phyloP scores from a whole-genome alignment of 371 early-diverging fungal species.

The Coemansia sp. region DNA sequence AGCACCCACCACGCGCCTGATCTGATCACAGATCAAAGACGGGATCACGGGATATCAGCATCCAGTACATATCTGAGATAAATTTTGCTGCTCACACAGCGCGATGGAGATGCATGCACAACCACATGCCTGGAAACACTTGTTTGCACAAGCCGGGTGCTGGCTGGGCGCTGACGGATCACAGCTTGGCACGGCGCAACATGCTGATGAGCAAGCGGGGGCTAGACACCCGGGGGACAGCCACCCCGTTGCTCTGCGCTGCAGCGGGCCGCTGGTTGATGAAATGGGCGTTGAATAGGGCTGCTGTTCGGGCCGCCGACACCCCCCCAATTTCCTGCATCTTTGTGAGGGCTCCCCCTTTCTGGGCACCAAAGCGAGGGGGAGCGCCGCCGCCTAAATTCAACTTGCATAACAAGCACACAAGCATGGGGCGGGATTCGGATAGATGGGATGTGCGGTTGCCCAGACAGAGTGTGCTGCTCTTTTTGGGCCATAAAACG shows the following conservation, averaged over 20 bases:
- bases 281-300: neutral
- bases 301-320: neutral
- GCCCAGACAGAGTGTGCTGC: too few species aligned
- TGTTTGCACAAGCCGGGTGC: neutral
- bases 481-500: neutral
- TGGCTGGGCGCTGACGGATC: neutral
- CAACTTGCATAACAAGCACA: neutral
- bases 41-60: too few species aligned
- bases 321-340: slow-evolving; percentile 3
- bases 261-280: slow-evolving; percentile 8
- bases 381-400: neutral
- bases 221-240: neutral
- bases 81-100: too few species aligned
- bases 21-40: neutral
- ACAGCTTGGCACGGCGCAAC: too few species aligned
- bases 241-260: neutral
- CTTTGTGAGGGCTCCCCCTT: neutral
- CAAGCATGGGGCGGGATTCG: too few species aligned
- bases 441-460: too few species aligned
- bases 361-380: neutral
- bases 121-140: too few species aligned
- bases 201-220: neutral
- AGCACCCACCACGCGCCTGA: neutral
- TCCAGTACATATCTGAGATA: too few species aligned
- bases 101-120: too few species aligned